Base-by-base conservation (phyloP, 2,329 filamentous ascomycete genomes). In the Calonectria pseudoreteaudii region DNA sequence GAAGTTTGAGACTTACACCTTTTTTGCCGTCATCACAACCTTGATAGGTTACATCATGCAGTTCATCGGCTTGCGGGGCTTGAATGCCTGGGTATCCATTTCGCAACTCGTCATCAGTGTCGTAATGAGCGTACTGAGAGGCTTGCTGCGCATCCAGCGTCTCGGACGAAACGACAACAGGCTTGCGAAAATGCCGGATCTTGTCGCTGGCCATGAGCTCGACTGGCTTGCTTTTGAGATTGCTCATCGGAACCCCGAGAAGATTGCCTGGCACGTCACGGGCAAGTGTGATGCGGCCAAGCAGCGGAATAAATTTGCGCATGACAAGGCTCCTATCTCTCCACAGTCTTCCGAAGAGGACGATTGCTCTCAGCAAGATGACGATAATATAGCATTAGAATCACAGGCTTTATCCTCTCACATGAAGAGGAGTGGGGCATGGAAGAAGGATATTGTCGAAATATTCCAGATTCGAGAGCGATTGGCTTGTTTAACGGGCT, bases 181-280 rank as follows among this genome's bases (percentile, higher is more conserved):
- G 23, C 56, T 60, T 41, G 56, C 56, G 5, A 60, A 60, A 26
- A 60, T 60, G 56, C 56, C 56, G 2, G 56, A 60, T 41, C 56
- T 60, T 10, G 56, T 60, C 13, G 56, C 56, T 18, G 56, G 56
- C n/a, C 56, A 60, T 23, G 56, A 60, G n/a, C 56, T 60, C 7
- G 56, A 60, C n/a, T 60, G 56, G 56, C 56, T 60, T 41, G 56
- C 56, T 13, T 60, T 60, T 41, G 56, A 60, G 56, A 60, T 60
- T 41, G 56, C 56, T 13, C 34, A 60, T 26, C 34, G 14, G 6
- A 60, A 60, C 34, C 16, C 56, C 13, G 31, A 41, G 30, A 60
- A 60, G n/a, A 11, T 60, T 6, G 34, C 56, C 34, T 60, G 56
- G 56, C 56, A 60, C 34, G 34, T 60, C 56, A 60, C 56, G 0